Base-by-base conservation (phyloP, 2,329 filamentous ascomycete species). In the Ascochyta koolunga region DNA sequence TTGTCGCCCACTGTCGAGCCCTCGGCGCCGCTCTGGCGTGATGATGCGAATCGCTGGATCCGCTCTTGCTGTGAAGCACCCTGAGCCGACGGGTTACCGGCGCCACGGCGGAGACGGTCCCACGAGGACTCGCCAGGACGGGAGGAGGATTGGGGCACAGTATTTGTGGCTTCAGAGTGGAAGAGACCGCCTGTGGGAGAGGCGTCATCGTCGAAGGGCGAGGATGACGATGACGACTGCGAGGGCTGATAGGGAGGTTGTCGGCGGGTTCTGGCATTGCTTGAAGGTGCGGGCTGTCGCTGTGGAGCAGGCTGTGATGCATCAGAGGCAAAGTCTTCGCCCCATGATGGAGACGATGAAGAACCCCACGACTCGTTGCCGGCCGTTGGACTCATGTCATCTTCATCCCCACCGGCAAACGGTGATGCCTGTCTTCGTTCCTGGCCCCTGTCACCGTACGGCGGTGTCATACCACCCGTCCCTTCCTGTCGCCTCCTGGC, bases 341-440 rank as follows among this genome's bases (percentile, higher is more conserved):
- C 51, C 53, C 58, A 62, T 8, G 56, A 59, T 9, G 57, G 32
- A 13, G 40, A 25, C 1, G 57, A 29, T 2, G 53, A 16, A 2
- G 53, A 37, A 16, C 60, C 56, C 61, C 72, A 72, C 5, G 68
- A 22, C 44, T 74, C 73, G 33, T 76, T 76, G 2, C 76, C 75
- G 9, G 76, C 67, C 2, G 76, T 78, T 2, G 78, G 78, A 22
- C 72, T 76, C 69, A 75, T 75, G 43, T 79, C 76, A 48, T 79
- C 78, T 49, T 79, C 75, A 19, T 63, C 68, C 5, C 31, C 47
- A 19, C 45, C 47, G 21, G 36, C 50, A 31, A 9, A 5, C 35
- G 55, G 38, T 50, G 50, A 41, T 59, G 63, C 53, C 21, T 54
- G 50, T 13, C 27, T 36, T 9, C 21, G 16, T n/a, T 50, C 33